These are phyloP conservation scores for Epichloe uncinata DNA, from an alignment of 2,329 filamentous ascomycete genomes.

Conservation along the genomic window DNA sequence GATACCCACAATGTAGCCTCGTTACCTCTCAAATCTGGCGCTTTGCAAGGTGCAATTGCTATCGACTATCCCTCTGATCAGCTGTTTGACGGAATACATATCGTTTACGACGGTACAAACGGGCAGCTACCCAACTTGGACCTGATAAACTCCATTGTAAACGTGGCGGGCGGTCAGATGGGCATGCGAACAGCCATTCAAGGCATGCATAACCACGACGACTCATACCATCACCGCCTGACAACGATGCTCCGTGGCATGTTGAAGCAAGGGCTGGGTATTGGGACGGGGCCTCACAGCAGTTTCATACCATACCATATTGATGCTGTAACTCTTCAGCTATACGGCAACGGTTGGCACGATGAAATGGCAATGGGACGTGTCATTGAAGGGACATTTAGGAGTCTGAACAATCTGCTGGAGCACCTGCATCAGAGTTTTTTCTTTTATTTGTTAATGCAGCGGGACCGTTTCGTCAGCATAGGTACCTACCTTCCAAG, in stretches of 20 bases:
- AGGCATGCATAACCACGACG: conserved; percentile 71
- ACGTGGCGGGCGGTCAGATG: conserved; percentile 84
- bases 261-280: conserved; percentile 79
- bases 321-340: conserved; percentile 86
- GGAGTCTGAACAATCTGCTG: conserved; percentile 89
- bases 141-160: conserved; percentile 84
- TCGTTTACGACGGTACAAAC: conserved; percentile 91
- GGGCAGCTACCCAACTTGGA: conserved; percentile 93
- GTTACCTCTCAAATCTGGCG: conserved; percentile 80
- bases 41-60: conserved; percentile 84
- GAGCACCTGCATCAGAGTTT: conserved; percentile 98
- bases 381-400: conserved; percentile 77
- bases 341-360: conserved; percentile 85
- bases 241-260: conserved; percentile 85
- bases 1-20: conserved; percentile 55
- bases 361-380: conserved; percentile 94
- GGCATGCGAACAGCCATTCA: conserved; percentile 74
- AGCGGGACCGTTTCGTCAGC: conserved; percentile 85
- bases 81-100: conserved; percentile 75
- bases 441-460: conserved; percentile 98
- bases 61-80: conserved; percentile 81
- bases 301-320: conserved; percentile 97
- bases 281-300: conserved; percentile 82
- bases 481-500: conserved; percentile 95
- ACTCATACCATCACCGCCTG: conserved; percentile 69